Conservation (phyloP, 2,329 filamentous ascomycete genomes). For the Acephala macrosclerotiorum region DNA sequence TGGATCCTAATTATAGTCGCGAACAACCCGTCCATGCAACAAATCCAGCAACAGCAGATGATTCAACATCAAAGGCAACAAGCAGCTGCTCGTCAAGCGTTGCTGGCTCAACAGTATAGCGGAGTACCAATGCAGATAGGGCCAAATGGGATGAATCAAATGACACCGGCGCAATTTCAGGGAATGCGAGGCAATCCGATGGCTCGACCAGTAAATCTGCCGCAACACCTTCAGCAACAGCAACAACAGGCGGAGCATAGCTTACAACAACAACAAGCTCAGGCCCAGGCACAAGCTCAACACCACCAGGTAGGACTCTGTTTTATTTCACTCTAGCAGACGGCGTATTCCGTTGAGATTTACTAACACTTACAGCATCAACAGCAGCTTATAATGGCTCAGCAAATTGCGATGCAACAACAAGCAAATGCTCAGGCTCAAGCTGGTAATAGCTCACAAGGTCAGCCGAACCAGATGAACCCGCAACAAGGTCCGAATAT, state of each 20-base stretch:
- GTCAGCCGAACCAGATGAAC: conserved; percentile 57
- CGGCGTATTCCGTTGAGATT: not conserved
- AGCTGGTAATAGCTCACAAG: conserved; percentile 49
- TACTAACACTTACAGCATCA: conserved; percentile 34
- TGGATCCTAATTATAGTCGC: conserved; percentile 33
- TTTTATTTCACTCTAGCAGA: not conserved
- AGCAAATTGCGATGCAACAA: conserved; percentile 57
- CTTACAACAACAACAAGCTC: conserved; percentile 49
- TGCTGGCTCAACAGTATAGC: conserved; percentile 61
- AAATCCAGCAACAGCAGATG: conserved; percentile 62
- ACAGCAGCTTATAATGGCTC: conserved; percentile 52
- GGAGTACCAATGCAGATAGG: conserved; percentile 59
- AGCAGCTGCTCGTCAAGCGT: conserved; percentile 54
- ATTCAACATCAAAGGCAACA: conserved; percentile 53
- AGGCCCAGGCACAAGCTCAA: conserved; percentile 48
- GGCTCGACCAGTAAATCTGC: conserved; percentile 54
- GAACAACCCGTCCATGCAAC: conserved; percentile 46
- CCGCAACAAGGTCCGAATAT: conserved; percentile 48
- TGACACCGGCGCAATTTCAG: conserved; percentile 59
- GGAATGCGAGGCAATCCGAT: conserved; percentile 54
- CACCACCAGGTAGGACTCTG: conserved; percentile 36
- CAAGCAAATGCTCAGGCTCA: conserved; percentile 51
- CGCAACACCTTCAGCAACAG: conserved; percentile 52
- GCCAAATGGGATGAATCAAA: conserved; percentile 60
- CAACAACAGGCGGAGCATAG: conserved; percentile 48